Evolutionary conservation across 139 green algal species (phyloP), one percentile per base, ranked within the genome.

Genomic region (Haematococcus lacustris): DNA sequence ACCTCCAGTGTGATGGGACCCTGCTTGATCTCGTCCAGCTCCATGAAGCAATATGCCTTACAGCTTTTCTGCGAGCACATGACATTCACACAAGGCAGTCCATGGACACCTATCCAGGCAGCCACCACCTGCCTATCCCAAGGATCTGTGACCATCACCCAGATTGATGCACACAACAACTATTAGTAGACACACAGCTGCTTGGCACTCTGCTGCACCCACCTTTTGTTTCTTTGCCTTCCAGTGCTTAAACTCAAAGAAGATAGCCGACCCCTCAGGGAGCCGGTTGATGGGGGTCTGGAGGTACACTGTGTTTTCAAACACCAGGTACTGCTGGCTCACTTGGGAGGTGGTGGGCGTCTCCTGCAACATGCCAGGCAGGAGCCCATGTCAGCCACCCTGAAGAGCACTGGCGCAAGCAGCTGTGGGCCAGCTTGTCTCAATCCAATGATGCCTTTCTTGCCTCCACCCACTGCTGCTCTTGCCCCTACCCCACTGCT

Each of bases 161-260:
- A 57, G 47, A n/a, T 13, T 13, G 21, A 57, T 57, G 47, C 64
- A 70, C 33, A 43, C 30, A 50, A 25, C 6, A 39, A 28, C 25
- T 32, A 32, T 28, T 7, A 51, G 23, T n/a, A 43, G 64, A 17
- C 30, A 70, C 33, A 43, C 13, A 17, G 26, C 25, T 43, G 21
- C 33, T 53, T 50, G 25, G 47, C 33, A 50, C 6, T 28, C 25
- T 51, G 13, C 13, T 53, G 64, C 13, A 7, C 76, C 0, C 68
- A 88, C 84, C 85, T 92, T 93, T 63, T 87, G 80, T 80, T 93
- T 88, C 47, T 85, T 85, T 32, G 82, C 60, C 64, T 93, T 93
- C 69, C 75, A 93, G 79, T 93, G 86, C 61, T 79, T 78, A 66
- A 91, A 86, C 80, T 93, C 88, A 67, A 93, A 85, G 57, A 93